Evolutionary conservation across 352 stramenopile species (phyloP), one percentile per base, ranked within the genome.

Genomic region (Globisporangium polare): DNA sequence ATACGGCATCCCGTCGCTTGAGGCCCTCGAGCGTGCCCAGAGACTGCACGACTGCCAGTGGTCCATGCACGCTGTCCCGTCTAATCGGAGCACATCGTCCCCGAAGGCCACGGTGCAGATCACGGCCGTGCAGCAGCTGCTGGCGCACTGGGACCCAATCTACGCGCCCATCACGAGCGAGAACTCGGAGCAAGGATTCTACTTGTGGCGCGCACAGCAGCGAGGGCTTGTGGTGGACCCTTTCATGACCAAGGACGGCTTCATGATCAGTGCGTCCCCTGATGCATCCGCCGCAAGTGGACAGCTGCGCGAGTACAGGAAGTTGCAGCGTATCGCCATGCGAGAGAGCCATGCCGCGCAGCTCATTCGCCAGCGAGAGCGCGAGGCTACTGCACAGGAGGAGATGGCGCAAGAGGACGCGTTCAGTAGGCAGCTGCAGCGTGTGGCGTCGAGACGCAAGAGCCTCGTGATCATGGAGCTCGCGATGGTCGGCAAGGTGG

Each of bases 11-110:
- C 60, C 72, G 8, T 58, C 83, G 1, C 64, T 67, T 0, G 80
- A 92, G 8, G 83, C 82, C 0, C 63, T 93, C 1, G 80, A 90
- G 31, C 74, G 80, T 46, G 74, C 77, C 0, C 86, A 95, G 47
- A 68, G 80, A 13, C 66, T 74, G 37, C 86, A 93, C 54, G 86
- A 95, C 50, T 89, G 78, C 24, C 79, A 89, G 41, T 68, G 59
- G 35, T 65, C 63, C 3, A 66, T 81, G 58, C 68, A 76, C 33
- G 46, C 51, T 15, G 53, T 70, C 27, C 56, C 61, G 17, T 65
- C 68, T 17, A 78, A 72, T 9, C 69, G 78, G 37, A 72, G 71
- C 8, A 75, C 70, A 2, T 68, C 77, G 52, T 90, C 83, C 0
- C 83, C 83, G 18, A 75, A 84, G 49, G 71, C 80, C 12, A 49